A percentile compares a stretch with the other conserved stretches of the same genome.
Evolutionary conservation across 2,329 filamentous ascomycete species (phyloP).

Genomic region (Ophiocordyceps sinensis): DNA sequence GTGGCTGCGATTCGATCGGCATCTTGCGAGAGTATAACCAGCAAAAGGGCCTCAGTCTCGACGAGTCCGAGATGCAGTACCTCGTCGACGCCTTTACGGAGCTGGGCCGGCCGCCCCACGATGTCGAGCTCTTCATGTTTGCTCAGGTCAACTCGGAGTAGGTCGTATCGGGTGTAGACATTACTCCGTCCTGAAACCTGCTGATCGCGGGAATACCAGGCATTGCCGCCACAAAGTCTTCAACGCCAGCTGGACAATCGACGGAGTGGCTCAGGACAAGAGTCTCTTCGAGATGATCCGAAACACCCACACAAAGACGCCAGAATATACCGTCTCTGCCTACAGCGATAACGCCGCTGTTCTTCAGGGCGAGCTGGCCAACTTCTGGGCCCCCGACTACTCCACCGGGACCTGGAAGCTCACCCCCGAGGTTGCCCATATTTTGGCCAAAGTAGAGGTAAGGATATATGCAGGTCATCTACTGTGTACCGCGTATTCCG

Average conservation of each 20-base stretch:
- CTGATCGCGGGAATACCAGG: constrained; percentile 1
- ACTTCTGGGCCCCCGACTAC: constrained; percentile 74
- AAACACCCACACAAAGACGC: constrained; percentile 77
- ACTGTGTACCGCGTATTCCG: too few species aligned
- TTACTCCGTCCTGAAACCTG: too few species aligned
- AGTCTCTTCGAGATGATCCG: constrained; percentile 93
- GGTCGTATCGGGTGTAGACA: neutral
- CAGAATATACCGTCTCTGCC: constrained; percentile 76
- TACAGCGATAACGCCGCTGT: constrained; percentile 99
- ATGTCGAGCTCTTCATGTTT: constrained; percentile 98
- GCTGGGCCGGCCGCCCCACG: constrained; percentile 52
- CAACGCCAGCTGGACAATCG: constrained; percentile 92
- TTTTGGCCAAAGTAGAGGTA: constrained; percentile 76
- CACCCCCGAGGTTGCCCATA: constrained; percentile 74
- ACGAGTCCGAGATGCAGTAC: constrained; percentile 83
- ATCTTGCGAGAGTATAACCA: constrained; percentile 74
- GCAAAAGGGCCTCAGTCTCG: constrained; percentile 70
- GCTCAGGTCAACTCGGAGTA: constrained; percentile 93
- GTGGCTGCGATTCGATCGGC: constrained; percentile 49
- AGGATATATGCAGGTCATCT: neutral
- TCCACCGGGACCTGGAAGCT: constrained; percentile 77
- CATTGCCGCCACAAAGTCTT: constrained; percentile 82
- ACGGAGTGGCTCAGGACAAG: constrained; percentile 63
- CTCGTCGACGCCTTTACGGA: constrained; percentile 48
- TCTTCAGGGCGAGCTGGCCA: constrained; percentile 23